phyloP scores from a whole-genome alignment of 192 early-diverging fungal species.

The Coemansia sp. region DNA sequence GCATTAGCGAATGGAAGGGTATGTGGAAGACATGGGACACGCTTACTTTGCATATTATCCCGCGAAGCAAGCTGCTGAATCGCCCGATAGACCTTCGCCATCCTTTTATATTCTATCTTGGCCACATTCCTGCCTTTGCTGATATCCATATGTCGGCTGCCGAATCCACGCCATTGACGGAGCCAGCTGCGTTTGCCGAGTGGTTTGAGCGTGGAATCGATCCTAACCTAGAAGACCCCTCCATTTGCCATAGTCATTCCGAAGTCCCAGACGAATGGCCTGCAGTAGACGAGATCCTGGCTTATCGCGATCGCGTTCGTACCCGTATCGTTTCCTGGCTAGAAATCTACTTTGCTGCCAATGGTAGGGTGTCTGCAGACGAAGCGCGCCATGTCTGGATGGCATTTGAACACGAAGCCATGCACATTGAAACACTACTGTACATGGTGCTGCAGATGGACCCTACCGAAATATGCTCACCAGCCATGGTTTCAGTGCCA shows the following conservation, averaged over 20 bases:
- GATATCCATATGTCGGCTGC: conserved; percentile 59
- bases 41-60: conserved; percentile 64
- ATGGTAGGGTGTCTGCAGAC: neutral
- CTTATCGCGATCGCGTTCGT: conserved; percentile 66
- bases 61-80: conserved; percentile 54
- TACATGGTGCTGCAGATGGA: conserved; percentile 79
- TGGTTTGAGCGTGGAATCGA: conserved; percentile 97
- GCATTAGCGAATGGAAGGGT: conserved; percentile 67
- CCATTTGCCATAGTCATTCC: conserved; percentile 76
- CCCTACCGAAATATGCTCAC: conserved; percentile 28
- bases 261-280: conserved; percentile 73
- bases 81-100: conserved; percentile 82
- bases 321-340: conserved; percentile 55
- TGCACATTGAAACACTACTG: conserved; percentile 90
- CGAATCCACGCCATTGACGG: conserved; percentile 53
- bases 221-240: conserved; percentile 75
- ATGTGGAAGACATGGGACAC: conserved; percentile 83
- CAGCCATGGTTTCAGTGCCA: conserved; percentile 6
- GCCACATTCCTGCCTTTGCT: conserved; percentile 75
- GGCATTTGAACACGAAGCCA: conserved; percentile 90
- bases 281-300: conserved; percentile 58
- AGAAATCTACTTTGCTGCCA: conserved; percentile 8
- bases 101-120: conserved; percentile 88
- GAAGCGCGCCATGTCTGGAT: conserved; percentile 71
- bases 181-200: conserved; percentile 61